Percentiles rank a stretch among this genome's conserved stretches.
Evolutionary conservation across 176 grass and related monocot genomes (phyloP).

Genomic region (Phyllostachys edulis): DNA sequence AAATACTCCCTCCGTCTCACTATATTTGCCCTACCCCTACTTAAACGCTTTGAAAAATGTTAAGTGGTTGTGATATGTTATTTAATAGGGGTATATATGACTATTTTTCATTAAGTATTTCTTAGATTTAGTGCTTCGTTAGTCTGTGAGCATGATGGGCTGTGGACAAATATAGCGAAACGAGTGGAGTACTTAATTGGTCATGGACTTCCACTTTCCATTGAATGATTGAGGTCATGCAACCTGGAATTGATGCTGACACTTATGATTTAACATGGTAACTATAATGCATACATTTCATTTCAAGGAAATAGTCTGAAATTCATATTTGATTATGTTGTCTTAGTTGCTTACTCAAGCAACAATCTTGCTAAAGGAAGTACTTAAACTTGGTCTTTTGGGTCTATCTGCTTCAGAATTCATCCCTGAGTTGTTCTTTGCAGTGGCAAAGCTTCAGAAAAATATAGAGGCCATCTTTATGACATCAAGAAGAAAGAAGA

Average conservation of each 20-base stretch:
- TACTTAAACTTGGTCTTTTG: neutral
- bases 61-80: too few relatives aligned
- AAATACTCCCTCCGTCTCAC: too few relatives aligned
- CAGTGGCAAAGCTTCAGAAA: neutral
- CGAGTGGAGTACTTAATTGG: neutral
- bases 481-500: neutral
- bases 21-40: too few relatives aligned
- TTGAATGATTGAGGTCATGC: conserved; percentile 4
- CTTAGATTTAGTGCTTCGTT: too few relatives aligned
- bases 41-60: too few relatives aligned
- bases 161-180: too few relatives aligned
- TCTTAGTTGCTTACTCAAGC: neutral
- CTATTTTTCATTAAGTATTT: too few relatives aligned
- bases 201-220: neutral
- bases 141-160: too few relatives aligned
- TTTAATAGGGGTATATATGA: too few relatives aligned
- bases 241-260: neutral
- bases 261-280: neutral
- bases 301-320: neutral
- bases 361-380: neutral
- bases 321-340: neutral
- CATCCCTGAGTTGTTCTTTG: neutral
- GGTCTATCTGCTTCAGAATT: neutral
- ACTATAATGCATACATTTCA: neutral
- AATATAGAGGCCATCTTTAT: neutral